Evolutionary conservation across 768 basidiomycete species (phyloP), one percentile per base, ranked within the genome.

Genomic region (Boletus coccyginus): DNA sequence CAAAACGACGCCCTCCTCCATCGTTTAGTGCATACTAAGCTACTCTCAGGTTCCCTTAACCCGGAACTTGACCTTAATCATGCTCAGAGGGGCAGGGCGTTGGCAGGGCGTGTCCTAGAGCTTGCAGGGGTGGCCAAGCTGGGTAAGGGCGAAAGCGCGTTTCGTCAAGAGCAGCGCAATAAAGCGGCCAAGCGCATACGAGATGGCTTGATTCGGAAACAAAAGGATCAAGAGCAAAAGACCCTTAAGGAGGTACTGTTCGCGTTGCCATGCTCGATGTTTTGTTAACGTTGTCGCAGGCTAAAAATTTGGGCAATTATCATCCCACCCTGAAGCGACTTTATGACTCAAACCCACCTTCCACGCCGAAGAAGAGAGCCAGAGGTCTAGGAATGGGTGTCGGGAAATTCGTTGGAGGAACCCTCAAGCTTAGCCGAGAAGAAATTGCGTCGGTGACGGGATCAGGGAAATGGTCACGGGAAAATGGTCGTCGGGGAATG

Each of bases 221-320:
- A 85, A 67, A 79, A 77, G 56, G 79, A 86, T 58, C 73, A 81
- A 52, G 77, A 78, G 33, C 67, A 74, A 48, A 79, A 79, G 55
- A 66, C 80, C 40, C 72, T 92, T 9, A 85, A 89, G 66, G 87
- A 92, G 84, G 92, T 91, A 42, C 42, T 68, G 63, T 24, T 19
- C 55, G n/a, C 24, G 14, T 40, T 27, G 17, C 21, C 7, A 29
- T 11, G 3, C 11, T 47, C 27, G 13, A 46, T 13, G 12, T 44
- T 52, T 51, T 32, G 31, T 62, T 59, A 46, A 60, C 55, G 38
- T 56, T 13, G 54, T 27, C 19, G 33, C 52, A 94, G 92, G 90
- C 90, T 7, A 94, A 92, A 72, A 81, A 88, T 59, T 59, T 90
- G 58, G 92, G 92, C 17, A 93, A 92, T 68, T 94, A 92, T 67